Evolutionary conservation across 163 green algal genomes (phyloP).

Genomic region (Prototheca stagnorum): DNA sequence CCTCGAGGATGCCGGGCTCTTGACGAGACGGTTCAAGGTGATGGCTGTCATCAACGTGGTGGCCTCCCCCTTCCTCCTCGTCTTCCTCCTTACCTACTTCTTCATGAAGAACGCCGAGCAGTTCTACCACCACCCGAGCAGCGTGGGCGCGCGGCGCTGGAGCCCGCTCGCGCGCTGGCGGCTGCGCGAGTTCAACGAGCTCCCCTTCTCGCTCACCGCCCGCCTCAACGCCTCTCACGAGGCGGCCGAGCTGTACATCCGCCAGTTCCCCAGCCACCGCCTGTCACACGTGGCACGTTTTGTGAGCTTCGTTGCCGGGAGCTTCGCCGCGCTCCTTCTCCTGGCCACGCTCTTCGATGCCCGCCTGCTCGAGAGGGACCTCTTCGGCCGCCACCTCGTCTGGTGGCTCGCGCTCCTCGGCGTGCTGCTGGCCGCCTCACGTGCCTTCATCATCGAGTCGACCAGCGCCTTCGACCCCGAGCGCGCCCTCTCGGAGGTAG

Average conservation of each 20-base stretch:
- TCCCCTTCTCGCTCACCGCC: conserved; percentile 64
- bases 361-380: conserved; percentile 41
- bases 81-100: conserved; percentile 91
- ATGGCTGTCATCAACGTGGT: conserved; percentile 50
- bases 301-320: conserved; percentile 62
- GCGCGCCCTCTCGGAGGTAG: conserved; percentile 58
- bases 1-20: conserved; percentile 16
- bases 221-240: conserved; percentile 51
- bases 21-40: conserved; percentile 9
- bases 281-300: conserved; percentile 49
- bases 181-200: conserved; percentile 88
- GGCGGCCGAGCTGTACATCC: conserved; percentile 66
- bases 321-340: conserved; percentile 60
- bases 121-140: conserved; percentile 70
- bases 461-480: conserved; percentile 65
- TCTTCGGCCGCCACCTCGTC: conserved; percentile 59
- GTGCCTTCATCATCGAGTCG: conserved; percentile 45
- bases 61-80: conserved; percentile 71
- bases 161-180: conserved; percentile 51
- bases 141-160: conserved; percentile 39
- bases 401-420: conserved; percentile 75
- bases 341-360: conserved; percentile 41
- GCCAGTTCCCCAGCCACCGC: conserved; percentile 71
- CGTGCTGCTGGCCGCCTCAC: conserved; percentile 59
- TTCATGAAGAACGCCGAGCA: conserved; percentile 85